These are phyloP conservation scores for Ophiostoma sp. DNA, from an alignment of 2,329 filamentous ascomycete genomes.

Conservation along the genomic window DNA sequence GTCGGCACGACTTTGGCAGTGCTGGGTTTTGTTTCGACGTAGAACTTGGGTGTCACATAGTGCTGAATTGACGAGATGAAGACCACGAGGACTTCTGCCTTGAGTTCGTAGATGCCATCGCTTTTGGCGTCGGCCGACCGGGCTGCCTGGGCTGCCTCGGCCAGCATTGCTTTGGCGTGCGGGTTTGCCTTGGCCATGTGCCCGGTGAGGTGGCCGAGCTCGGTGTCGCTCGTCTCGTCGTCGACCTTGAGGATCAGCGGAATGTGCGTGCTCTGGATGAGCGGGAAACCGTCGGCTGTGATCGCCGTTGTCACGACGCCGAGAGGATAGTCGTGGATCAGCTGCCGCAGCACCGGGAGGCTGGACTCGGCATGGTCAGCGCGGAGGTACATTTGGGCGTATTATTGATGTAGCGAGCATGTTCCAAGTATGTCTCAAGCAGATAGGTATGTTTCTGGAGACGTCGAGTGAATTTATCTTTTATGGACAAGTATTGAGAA, in stretches of 20 bases:
- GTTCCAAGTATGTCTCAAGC: background rate
- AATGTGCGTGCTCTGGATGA: slow-evolving; percentile 41
- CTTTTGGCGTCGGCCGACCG: slow-evolving; percentile 26
- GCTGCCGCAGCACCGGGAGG: slow-evolving; percentile 45
- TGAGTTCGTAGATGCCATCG: background rate
- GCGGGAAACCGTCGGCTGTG: slow-evolving; percentile 39
- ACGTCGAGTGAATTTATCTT: too few species aligned
- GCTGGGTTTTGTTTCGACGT: slow-evolving; percentile 57
- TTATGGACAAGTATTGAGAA: too few species aligned
- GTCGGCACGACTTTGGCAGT: slow-evolving; percentile 64
- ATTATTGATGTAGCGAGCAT: background rate
- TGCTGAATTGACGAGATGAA: slow-evolving; percentile 56
- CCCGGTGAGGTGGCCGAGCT: slow-evolving; percentile 48
- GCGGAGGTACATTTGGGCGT: slow-evolving; percentile 53
- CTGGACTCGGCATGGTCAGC: slow-evolving; percentile 47
- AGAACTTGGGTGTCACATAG: slow-evolving; percentile 66
- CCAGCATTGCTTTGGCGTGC: slow-evolving; percentile 55
- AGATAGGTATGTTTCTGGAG: background rate
- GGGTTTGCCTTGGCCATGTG: slow-evolving; percentile 60
- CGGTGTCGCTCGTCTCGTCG: slow-evolving; percentile 38
- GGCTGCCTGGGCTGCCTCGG: slow-evolving; percentile 35
- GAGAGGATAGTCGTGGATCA: slow-evolving; percentile 56
- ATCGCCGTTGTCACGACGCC: slow-evolving; percentile 60
- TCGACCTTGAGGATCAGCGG: slow-evolving; percentile 53
- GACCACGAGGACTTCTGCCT: slow-evolving; percentile 54